These are phyloP conservation scores for Hygrophila difformis DNA, from an alignment of 257 asterid genomes.

Conservation along the genomic window DNA sequence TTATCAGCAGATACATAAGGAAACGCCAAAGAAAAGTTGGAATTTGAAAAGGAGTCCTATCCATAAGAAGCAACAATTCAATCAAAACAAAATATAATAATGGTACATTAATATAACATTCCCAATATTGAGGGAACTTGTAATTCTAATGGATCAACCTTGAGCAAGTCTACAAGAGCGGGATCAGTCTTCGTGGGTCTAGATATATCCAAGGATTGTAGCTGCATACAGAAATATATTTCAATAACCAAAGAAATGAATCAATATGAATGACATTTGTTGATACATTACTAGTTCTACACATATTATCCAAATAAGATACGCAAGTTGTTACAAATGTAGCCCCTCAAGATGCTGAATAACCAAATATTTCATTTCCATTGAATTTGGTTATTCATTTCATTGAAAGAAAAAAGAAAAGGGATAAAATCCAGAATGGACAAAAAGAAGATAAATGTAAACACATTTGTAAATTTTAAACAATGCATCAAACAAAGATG, in stretches of 20 bases:
- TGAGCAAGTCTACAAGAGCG: slow-evolving; percentile 60
- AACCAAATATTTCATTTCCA: neutral
- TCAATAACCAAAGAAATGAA: slow-evolving; percentile 16
- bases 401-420: neutral
- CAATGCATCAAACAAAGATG: slow-evolving; percentile 11
- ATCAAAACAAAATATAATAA: slow-evolving; percentile 4
- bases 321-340: slow-evolving; percentile 1
- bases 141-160: slow-evolving; percentile 34
- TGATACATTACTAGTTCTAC: neutral
- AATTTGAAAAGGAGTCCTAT: slow-evolving; percentile 61
- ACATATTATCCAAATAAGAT: slow-evolving; percentile 1
- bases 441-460: too few species aligned
- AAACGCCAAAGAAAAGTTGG: slow-evolving; percentile 79
- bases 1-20: slow-evolving; percentile 70
- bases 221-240: slow-evolving; percentile 30
- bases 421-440: too few species aligned
- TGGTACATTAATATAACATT: neutral
- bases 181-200: slow-evolving; percentile 52
- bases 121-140: slow-evolving; percentile 12
- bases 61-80: slow-evolving; percentile 21
- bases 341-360: neutral
- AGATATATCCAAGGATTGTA: slow-evolving; percentile 58
- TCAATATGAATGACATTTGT: slow-evolving; percentile 6
- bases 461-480: too few species aligned
- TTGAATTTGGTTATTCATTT: neutral